Evolutionary conservation across 805 yeast genomes (phyloP).

Genomic region (Barnettozyma siamensis): DNA sequence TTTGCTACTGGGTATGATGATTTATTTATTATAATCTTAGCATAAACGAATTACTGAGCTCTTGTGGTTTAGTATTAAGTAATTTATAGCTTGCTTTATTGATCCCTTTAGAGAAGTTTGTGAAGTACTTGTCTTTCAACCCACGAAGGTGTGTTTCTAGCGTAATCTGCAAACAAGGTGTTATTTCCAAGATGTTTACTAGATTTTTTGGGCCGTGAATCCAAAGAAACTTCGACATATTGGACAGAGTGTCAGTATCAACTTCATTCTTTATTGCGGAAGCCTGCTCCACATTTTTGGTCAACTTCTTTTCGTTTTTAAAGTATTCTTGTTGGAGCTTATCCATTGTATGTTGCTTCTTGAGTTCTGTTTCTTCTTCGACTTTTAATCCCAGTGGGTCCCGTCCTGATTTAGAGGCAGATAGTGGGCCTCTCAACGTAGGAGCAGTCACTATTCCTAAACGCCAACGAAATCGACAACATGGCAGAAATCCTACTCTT

Average conservation of each 20-base stretch:
- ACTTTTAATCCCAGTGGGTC: constrained; percentile 15
- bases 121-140: constrained; percentile 10
- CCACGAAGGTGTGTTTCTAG: constrained; percentile 16
- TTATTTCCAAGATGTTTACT: constrained; percentile 29
- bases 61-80: too few relatives aligned
- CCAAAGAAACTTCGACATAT: constrained; percentile 31
- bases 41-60: too few relatives aligned
- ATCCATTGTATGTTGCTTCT: background rate
- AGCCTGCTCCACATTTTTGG: background rate
- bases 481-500: constrained; percentile 61
- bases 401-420: constrained; percentile 17
- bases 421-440: constrained; percentile 35
- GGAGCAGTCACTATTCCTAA: constrained; percentile 52
- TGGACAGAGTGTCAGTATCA: background rate
- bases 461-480: constrained; percentile 75
- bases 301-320: constrained; percentile 5
- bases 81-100: too few relatives aligned
- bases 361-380: background rate
- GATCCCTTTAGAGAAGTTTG: too few relatives aligned
- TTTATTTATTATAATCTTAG: too few relatives aligned
- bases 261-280: background rate
- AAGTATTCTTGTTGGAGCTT: background rate
- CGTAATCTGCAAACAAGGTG: constrained; percentile 23
- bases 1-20: too few relatives aligned
- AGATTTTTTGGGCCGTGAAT: constrained; percentile 24